A percentile compares a stretch with the other conserved stretches of the same genome.
Evolutionary conservation across 768 basidiomycete species (phyloP).

Genomic region (Pholiota conissans): DNA sequence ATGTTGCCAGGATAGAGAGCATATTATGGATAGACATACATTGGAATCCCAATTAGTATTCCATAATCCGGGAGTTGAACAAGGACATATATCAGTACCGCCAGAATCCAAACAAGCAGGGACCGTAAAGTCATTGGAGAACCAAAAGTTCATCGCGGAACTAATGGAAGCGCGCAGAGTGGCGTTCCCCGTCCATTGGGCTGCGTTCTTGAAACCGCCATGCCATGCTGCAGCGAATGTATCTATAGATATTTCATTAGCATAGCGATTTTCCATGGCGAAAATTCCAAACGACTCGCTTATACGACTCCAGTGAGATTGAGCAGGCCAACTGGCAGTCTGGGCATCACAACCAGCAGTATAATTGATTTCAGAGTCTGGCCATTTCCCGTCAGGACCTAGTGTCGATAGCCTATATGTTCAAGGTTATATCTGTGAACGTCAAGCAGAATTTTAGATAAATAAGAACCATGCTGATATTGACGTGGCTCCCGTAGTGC

Average conservation of each 20-base stretch:
- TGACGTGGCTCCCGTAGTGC: constrained; percentile 37
- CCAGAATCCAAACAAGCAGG: constrained; percentile 52
- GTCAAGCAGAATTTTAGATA: neutral
- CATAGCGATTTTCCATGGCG: neutral
- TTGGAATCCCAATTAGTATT: constrained; percentile 66
- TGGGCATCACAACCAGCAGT: constrained; percentile 58
- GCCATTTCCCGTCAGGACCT: constrained; percentile 50
- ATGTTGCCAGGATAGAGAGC: neutral
- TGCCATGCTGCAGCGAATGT: constrained; percentile 52
- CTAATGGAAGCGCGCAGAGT: constrained; percentile 37
- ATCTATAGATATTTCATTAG: constrained; percentile 26
- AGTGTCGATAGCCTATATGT: constrained; percentile 44
- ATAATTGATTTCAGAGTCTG: constrained; percentile 53
- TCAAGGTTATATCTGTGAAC: neutral
- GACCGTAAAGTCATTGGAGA: constrained; percentile 53
- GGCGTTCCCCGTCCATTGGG: constrained; percentile 35
- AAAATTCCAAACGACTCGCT: constrained; percentile 29
- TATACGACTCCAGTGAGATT: constrained; percentile 54
- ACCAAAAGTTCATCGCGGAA: constrained; percentile 60
- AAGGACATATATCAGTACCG: constrained; percentile 51
- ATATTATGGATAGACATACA: constrained; percentile 25
- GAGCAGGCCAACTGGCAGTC: constrained; percentile 68
- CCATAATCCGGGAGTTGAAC: constrained; percentile 49
- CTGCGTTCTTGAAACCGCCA: constrained; percentile 41
- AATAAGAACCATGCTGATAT: constrained; percentile 35